Evolutionary conservation across 768 basidiomycete species (phyloP), one percentile per base, ranked within the genome.

Genomic region (Macrocybe gigantea): DNA sequence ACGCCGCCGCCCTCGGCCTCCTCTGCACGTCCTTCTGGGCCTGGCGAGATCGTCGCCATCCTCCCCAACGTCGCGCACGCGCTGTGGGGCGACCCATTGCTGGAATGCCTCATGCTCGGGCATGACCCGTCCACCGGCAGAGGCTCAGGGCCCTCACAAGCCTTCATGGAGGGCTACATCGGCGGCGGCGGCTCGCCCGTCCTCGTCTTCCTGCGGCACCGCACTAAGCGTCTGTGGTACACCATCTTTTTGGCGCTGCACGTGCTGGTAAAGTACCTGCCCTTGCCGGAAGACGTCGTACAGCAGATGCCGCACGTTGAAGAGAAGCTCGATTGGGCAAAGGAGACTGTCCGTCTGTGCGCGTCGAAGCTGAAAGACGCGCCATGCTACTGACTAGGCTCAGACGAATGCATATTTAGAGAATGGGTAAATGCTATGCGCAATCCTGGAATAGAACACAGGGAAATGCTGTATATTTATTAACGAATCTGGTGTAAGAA

Each of bases 171-270:
- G 60, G 86, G 82, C 1, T 89, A 89, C 56, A 61, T 62, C 37
- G 64, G 47, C 2, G 69, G 68, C n/a, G 74, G 77, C 5, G 80
- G 79, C 1, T 71, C 64, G 1, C 66, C 65, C 3, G 58, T 80
- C 38, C 68, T 84, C 2, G 58, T 78, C 15, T 82, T 88, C 50
- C 65, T 74, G 9, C 72, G 86, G 42, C 87, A 89, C 63, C 77
- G 71, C 60, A 90, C 86, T 42, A 90, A 90, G 63, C 66, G 86
- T 50, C 54, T 82, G 41, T 90, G 87, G 88, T 89, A 88, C 60
- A 80, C 79, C 32, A 56, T 88, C 5, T 88, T 83, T 59, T 57
- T 84, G 49, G 79, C 82, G 9, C 56, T 82, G 8, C 62, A 83
- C 2, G 65, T 83, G 45, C 61, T 83, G 41, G 66, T 66, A 22